phyloP scores from a whole-genome alignment of 257 asterid species.

The Plantago elongata region DNA sequence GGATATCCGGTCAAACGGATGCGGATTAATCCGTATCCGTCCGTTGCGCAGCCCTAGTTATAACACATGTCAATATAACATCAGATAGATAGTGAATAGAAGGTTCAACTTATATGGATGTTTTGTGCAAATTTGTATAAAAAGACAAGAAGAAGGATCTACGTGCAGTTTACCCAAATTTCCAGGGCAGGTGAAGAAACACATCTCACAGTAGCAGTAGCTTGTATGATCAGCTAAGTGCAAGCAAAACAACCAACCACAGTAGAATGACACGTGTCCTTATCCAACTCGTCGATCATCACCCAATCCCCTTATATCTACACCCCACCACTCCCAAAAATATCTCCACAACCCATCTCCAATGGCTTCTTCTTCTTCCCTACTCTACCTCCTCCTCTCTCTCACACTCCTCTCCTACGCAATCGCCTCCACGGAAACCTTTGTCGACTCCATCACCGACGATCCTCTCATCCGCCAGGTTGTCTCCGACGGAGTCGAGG shows the following conservation, averaged over 20 bases:
- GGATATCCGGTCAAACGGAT: too few relatives aligned
- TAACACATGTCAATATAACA: too few relatives aligned
- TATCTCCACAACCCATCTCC: conserved; percentile 22
- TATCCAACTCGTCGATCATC: conserved; percentile 18
- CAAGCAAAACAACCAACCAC: background rate
- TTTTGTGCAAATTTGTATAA: too few relatives aligned
- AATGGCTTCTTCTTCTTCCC: conserved; percentile 37
- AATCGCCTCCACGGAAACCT: conserved; percentile 13
- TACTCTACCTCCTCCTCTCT: conserved; percentile 29
- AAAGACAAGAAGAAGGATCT: too few relatives aligned
- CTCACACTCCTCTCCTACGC: conserved; percentile 29
- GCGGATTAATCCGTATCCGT: too few relatives aligned
- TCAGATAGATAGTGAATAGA: too few relatives aligned
- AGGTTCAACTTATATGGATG: too few relatives aligned
- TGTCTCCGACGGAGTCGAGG: conserved; percentile 53
- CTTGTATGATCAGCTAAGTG: too few relatives aligned
- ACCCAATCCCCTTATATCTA: conserved; percentile 27
- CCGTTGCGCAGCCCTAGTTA: too few relatives aligned
- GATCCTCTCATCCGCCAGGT: conserved; percentile 75
- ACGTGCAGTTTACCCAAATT: background rate
- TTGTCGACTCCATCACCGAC: conserved; percentile 21
- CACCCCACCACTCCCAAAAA: conserved; percentile 6
- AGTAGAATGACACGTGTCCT: conserved; percentile 33
- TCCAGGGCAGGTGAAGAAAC: background rate
- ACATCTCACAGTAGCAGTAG: too few relatives aligned